These are phyloP conservation scores for Sporothrix brunneoviolacea DNA, from an alignment of 2,329 filamentous ascomycete genomes.

Conservation along the genomic window DNA sequence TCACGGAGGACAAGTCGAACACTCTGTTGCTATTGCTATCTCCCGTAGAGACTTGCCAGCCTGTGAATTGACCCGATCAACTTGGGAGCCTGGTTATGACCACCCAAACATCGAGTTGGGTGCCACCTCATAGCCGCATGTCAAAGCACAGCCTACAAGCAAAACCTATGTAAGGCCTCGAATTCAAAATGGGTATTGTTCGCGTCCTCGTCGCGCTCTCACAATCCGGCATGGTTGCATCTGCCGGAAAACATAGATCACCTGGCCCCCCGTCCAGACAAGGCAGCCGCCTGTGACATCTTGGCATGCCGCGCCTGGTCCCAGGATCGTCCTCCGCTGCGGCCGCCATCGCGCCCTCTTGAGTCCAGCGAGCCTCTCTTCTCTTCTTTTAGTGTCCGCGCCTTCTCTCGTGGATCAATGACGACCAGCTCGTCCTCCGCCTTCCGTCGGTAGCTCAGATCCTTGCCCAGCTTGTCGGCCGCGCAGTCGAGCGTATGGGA, in stretches of 20 bases:
- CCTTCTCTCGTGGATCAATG: slow-evolving; percentile 84
- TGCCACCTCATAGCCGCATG: too few relatives aligned
- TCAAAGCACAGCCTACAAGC: too few relatives aligned
- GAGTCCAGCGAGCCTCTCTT: slow-evolving; percentile 53
- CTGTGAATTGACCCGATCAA: too few relatives aligned
- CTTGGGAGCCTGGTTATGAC: too few relatives aligned
- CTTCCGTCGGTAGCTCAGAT: slow-evolving; percentile 82
- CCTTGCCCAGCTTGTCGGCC: slow-evolving; percentile 85
- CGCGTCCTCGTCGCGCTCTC: too few relatives aligned
- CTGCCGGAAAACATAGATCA: slow-evolving; percentile 22
- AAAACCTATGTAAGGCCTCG: too few relatives aligned
- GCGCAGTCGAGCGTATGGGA: slow-evolving; percentile 77
- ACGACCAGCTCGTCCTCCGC: slow-evolving; percentile 88
- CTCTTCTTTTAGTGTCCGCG: slow-evolving; percentile 62
- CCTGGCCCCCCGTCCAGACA: slow-evolving; percentile 51
- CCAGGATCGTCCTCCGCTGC: slow-evolving; percentile 41
- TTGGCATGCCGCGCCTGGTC: slow-evolving; percentile 53
- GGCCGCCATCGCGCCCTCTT: slow-evolving; percentile 40
- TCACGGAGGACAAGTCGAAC: too few relatives aligned
- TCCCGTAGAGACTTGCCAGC: too few relatives aligned
- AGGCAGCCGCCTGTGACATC: slow-evolving; percentile 44
- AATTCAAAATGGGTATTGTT: slow-evolving; percentile 16
- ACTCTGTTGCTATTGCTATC: too few relatives aligned
- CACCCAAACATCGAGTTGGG: too few relatives aligned
- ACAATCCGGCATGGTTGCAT: too few relatives aligned